Evolutionary conservation across 768 basidiomycete genomes (phyloP).

Genomic region (Suillus luteus): DNA sequence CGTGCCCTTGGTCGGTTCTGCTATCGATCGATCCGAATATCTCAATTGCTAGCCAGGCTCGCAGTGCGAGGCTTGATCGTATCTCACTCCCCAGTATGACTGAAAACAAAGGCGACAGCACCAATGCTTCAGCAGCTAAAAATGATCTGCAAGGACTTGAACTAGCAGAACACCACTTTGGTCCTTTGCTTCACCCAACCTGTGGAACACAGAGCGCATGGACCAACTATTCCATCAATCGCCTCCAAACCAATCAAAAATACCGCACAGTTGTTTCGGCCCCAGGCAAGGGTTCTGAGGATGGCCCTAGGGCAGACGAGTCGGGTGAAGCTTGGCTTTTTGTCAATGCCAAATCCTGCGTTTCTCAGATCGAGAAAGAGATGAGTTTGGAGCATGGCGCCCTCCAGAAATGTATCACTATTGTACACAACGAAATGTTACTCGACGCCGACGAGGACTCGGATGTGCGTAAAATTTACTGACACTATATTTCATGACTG

Average conservation of each 20-base stretch:
- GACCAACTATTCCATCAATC: constrained; percentile 13
- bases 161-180: constrained; percentile 14
- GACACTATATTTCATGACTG: background rate
- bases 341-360: background rate
- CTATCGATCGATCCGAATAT: no score
- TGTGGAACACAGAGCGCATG: constrained; percentile 5
- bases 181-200: constrained; percentile 15
- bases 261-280: background rate
- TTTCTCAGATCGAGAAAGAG: constrained; percentile 12
- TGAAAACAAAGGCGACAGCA: background rate
- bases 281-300: background rate
- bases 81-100: background rate
- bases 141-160: constrained; percentile 8
- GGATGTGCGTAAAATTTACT: background rate
- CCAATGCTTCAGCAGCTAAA: constrained; percentile 2
- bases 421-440: background rate
- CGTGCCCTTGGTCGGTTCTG: no score
- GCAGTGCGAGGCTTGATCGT: constrained; percentile 2
- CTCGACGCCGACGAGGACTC: constrained; percentile 1
- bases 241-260: constrained; percentile 7
- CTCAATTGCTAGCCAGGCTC: background rate
- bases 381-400: constrained; percentile 1
- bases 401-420: constrained; percentile 16
- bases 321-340: background rate
- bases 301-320: background rate